phyloP scores from a whole-genome alignment of 768 basidiomycete species.

The Mycena latifolia region DNA sequence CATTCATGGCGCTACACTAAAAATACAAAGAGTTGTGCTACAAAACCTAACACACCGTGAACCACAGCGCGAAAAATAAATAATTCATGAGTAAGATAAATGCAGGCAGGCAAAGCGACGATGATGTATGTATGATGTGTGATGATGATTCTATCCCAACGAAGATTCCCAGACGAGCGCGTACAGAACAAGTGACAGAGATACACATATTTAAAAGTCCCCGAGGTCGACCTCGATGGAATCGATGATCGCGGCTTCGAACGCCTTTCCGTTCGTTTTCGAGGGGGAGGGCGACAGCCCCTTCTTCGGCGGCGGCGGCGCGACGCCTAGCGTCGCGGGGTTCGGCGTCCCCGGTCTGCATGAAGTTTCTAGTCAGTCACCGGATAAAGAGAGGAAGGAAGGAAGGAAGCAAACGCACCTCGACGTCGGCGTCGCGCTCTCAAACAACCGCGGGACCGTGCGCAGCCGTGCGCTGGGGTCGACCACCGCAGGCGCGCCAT shows the following conservation, averaged over 20 bases:
- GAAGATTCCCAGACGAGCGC: too few relatives aligned
- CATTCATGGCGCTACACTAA: slow-evolving; percentile 12
- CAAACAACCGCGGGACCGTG: slow-evolving; percentile 70
- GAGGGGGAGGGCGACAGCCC: slow-evolving; percentile 10
- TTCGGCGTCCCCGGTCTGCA: slow-evolving; percentile 64
- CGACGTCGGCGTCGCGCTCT: slow-evolving; percentile 62
- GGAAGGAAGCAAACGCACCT: slow-evolving; percentile 56
- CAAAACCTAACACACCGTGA: neutral
- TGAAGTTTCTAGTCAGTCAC: too few relatives aligned
- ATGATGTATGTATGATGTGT: neutral
- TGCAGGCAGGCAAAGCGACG: too few relatives aligned
- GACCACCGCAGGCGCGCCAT: slow-evolving; percentile 48
- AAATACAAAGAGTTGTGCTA: slow-evolving; percentile 16
- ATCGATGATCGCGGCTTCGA: slow-evolving; percentile 35
- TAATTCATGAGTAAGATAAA: neutral
- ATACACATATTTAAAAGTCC: slow-evolving; percentile 28
- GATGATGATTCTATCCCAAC: too few relatives aligned
- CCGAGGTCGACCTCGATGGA: slow-evolving; percentile 43
- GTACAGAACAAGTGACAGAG: neutral
- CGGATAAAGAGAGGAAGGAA: neutral
- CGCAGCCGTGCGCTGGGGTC: slow-evolving; percentile 80
- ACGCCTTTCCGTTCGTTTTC: slow-evolving; percentile 21
- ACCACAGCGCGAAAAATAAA: neutral
- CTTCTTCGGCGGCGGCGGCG: neutral
- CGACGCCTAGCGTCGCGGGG: slow-evolving; percentile 51